Percentiles rank a stretch among this genome's conserved stretches.
phyloP scores from a whole-genome alignment of 2,329 filamentous ascomycete species.

The Berkeleyomyces basicola region DNA sequence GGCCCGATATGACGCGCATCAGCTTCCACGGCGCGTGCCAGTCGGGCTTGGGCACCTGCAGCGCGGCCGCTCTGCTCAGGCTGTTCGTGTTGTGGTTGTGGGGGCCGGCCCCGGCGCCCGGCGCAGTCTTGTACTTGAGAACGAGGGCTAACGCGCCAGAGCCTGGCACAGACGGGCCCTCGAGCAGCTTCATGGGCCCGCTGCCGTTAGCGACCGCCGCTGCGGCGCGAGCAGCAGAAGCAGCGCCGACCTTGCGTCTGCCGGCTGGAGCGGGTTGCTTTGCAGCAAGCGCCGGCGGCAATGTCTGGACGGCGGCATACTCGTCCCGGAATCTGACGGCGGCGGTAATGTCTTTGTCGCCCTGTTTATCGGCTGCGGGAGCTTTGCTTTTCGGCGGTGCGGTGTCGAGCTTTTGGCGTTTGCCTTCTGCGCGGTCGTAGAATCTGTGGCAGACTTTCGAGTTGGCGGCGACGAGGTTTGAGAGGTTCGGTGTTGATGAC shows the following conservation, averaged over 20 bases:
- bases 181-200: slow-evolving; percentile 22
- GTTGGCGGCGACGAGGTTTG: slow-evolving; percentile 12
- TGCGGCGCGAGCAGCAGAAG: not conserved
- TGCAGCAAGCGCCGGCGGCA: slow-evolving; percentile 62
- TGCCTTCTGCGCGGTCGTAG: slow-evolving; percentile 17
- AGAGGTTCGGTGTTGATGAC: slow-evolving; percentile 7
- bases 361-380: not conserved
- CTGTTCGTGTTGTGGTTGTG: slow-evolving; percentile 10
- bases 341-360: slow-evolving; percentile 19
- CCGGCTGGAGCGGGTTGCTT: slow-evolving; percentile 44
- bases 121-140: not conserved
- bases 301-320: slow-evolving; percentile 59
- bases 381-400: slow-evolving; percentile 15
- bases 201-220: slow-evolving; percentile 21
- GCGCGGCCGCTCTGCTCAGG: slow-evolving; percentile 19
- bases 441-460: slow-evolving; percentile 10
- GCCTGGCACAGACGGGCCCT: slow-evolving; percentile 29
- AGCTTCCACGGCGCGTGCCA: slow-evolving; percentile 99
- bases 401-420: slow-evolving; percentile 25
- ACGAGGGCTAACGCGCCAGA: slow-evolving; percentile 16
- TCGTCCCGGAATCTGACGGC: slow-evolving; percentile 47
- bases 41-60: slow-evolving; percentile 51
- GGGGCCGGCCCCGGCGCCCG: slow-evolving; percentile 12
- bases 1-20: slow-evolving; percentile 92
- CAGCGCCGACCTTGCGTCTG: slow-evolving; percentile 8